These are phyloP conservation scores for Amylocarpus encephaloides DNA, from an alignment of 2,329 filamentous ascomycete genomes.

Conservation along the genomic window DNA sequence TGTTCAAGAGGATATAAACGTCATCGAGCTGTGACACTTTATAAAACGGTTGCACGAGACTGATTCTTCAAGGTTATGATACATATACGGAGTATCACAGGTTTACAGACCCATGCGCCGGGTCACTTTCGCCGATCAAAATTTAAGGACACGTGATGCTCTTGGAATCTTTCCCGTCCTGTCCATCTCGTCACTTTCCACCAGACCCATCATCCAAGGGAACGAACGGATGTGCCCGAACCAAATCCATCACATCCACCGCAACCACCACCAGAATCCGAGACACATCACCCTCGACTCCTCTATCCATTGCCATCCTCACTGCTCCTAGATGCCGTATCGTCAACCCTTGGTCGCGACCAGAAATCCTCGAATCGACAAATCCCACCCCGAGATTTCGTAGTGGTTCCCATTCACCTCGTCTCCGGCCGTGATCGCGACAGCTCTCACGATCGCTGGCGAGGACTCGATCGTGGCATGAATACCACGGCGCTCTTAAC, in stretches of 20 bases:
- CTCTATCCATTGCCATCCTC: neutral
- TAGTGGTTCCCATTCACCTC: slow-evolving; percentile 51
- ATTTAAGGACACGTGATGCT: neutral
- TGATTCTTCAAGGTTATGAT: too few relatives aligned
- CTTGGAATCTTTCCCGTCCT: neutral
- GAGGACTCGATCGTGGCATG: slow-evolving; percentile 51
- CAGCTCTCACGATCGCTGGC: slow-evolving; percentile 49
- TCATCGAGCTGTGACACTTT: too few relatives aligned
- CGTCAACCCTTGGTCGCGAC: neutral
- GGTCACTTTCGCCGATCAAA: neutral
- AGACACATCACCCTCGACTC: neutral
- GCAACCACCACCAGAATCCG: neutral
- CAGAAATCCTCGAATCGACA: neutral
- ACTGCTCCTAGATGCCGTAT: slow-evolving; percentile 3
- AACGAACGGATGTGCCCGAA: neutral
- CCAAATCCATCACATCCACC: neutral
- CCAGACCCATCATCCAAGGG: neutral
- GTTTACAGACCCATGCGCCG: neutral
- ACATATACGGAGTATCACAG: too few relatives aligned
- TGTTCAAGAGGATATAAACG: too few relatives aligned
- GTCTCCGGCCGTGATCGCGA: slow-evolving; percentile 46
- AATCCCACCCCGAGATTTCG: slow-evolving; percentile 9
- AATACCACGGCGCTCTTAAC: slow-evolving; percentile 53
- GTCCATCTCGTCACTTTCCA: neutral
- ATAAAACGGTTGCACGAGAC: too few relatives aligned